phyloP scores from a whole-genome alignment of 1,284 basidiomycete genomes.

The Cryptococcus jaspeensis region DNA sequence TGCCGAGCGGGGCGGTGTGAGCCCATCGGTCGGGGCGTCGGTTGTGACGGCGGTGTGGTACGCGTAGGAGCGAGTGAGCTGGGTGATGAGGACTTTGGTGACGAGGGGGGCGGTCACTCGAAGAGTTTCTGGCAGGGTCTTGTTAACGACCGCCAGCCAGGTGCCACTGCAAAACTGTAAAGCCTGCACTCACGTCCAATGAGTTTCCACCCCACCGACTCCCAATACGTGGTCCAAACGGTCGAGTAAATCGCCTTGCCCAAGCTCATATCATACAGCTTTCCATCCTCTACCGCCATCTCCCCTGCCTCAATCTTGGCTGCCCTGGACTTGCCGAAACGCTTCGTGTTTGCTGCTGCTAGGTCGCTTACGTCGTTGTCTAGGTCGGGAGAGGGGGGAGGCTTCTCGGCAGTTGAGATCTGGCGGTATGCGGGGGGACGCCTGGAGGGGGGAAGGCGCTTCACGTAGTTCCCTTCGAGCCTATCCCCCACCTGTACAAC shows the following conservation, averaged over 20 bases:
- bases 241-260: conserved; percentile 48
- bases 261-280: conserved; percentile 60
- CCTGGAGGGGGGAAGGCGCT: conserved; percentile 5
- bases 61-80: conserved; percentile 12
- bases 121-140: conserved; percentile 4
- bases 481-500: background rate
- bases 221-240: conserved; percentile 1
- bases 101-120: conserved; percentile 19
- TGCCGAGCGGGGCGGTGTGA: conserved; percentile 6
- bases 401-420: background rate
- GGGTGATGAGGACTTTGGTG: conserved; percentile 16
- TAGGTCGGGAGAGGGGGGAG: too few relatives aligned
- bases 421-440: background rate
- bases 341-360: too few relatives aligned
- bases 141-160: conserved; percentile 1
- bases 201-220: background rate
- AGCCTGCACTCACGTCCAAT: too few relatives aligned
- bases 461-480: conserved; percentile 6
- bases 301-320: conserved; percentile 14
- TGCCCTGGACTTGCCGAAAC: background rate
- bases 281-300: conserved; percentile 18
- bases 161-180: background rate
- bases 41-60: conserved; percentile 9
- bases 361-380: too few relatives aligned
- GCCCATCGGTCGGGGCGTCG: background rate